These are phyloP conservation scores for Trametes cingulata DNA, from an alignment of 768 basidiomycete species.

Conservation along the genomic window DNA sequence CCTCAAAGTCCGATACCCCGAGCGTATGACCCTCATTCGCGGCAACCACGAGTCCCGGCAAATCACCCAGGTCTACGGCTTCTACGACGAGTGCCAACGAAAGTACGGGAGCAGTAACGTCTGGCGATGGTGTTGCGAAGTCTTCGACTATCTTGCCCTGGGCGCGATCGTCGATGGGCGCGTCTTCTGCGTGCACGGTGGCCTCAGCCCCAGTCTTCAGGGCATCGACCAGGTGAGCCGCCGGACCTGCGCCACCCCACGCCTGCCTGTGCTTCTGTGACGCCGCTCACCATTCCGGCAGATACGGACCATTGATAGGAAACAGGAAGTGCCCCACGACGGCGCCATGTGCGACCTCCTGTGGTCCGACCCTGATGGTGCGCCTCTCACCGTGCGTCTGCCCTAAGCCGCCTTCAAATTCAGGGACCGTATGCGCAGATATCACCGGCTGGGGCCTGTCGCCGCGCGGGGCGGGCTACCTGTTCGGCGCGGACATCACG, in stretches of 20 bases:
- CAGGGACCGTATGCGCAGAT: slow-evolving; percentile 45
- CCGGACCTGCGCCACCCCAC: slow-evolving; percentile 4
- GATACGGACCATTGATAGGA: slow-evolving; percentile 94
- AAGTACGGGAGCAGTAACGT: slow-evolving; percentile 95
- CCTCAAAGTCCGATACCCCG: slow-evolving; percentile 95
- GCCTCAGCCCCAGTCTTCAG: slow-evolving; percentile 85
- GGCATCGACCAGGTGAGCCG: slow-evolving; percentile 81
- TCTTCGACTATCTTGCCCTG: slow-evolving; percentile 94
- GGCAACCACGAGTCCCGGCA: slow-evolving; percentile 98
- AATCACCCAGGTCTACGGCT: slow-evolving; percentile 95
- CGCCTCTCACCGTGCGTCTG: not conserved
- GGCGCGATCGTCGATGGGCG: slow-evolving; percentile 96
- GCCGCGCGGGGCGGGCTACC: slow-evolving; percentile 94
- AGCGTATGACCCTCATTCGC: slow-evolving; percentile 93
- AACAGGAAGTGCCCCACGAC: slow-evolving; percentile 98
- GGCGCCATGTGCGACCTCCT: slow-evolving; percentile 98
- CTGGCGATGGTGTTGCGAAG: slow-evolving; percentile 98
- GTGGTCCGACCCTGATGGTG: slow-evolving; percentile 99
- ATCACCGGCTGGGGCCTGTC: slow-evolving; percentile 95
- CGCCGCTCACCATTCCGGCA: slow-evolving; percentile 27
- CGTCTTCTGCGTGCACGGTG: slow-evolving; percentile 97
- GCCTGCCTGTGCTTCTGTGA: not conserved
- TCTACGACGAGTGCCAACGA: slow-evolving; percentile 94
- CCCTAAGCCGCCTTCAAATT: not conserved
- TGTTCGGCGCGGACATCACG: slow-evolving; percentile 92